phyloP scores from a whole-genome alignment of 768 basidiomycete species.

The Lentinula guzmanii region DNA sequence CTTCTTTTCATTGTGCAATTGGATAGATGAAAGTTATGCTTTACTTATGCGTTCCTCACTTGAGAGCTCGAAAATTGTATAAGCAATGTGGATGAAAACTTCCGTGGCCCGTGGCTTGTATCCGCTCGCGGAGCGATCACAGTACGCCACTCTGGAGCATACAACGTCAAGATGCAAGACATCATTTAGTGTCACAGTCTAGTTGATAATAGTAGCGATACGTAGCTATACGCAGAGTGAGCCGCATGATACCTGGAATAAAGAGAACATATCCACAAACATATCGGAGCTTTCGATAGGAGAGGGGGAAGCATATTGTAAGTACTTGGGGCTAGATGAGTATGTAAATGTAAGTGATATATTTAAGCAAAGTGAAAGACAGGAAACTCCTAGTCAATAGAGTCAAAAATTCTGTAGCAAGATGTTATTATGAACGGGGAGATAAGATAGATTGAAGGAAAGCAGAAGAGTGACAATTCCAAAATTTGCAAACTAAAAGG shows the following conservation, averaged over 20 bases:
- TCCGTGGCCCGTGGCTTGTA: too few relatives aligned
- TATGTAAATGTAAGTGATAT: neutral
- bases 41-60: neutral
- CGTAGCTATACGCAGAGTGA: too few relatives aligned
- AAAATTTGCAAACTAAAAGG: slow-evolving; percentile 1
- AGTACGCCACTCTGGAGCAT: too few relatives aligned
- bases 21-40: neutral
- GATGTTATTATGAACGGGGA: neutral
- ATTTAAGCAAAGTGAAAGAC: neutral
- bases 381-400: neutral
- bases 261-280: neutral
- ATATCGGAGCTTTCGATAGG: neutral
- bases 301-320: neutral
- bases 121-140: too few relatives aligned
- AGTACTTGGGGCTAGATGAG: neutral
- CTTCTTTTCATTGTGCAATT: neutral
- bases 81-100: too few relatives aligned
- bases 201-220: too few relatives aligned
- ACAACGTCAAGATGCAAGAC: too few relatives aligned
- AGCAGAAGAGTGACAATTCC: neutral
- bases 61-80: neutral
- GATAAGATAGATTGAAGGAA: neutral
- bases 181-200: too few relatives aligned
- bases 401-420: neutral
- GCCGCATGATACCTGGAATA: too few relatives aligned